Evolutionary conservation across 2,329 filamentous ascomycete species (phyloP), one percentile per base, ranked within the genome.

Genomic region (Colletotrichum scovillei): DNA sequence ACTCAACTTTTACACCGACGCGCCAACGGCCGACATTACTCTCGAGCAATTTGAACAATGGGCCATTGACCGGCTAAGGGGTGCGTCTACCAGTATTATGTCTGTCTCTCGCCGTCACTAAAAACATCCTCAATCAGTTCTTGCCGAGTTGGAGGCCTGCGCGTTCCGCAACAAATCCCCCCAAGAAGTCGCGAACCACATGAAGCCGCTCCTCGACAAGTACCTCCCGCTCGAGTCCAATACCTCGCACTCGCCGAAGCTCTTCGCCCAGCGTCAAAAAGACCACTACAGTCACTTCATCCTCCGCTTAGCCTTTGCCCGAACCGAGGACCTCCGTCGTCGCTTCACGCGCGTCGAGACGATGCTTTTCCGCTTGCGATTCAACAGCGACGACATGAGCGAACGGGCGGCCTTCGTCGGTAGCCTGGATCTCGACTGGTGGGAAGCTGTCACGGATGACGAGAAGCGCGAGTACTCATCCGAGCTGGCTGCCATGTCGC

Each of bases 241-340:
- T 79, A 92, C 90, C 68, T 94, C 94, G 1, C 86, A 79, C 74
- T 88, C 82, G 56, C 84, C 81, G 76, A 89, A 86, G 78, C 84
- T 96, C 16, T 88, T 90, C 28, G 84, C 90, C 42, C 94, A 99
- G 84, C 90, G 96, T 32, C 94, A 96, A 82, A 97, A 97, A 81
- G 97, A 99, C 78, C 97, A 99, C 84, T 99, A 98, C 84, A 97
- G 94, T 69, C 97, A 99, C 83, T 99, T 98, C 81, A 99, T 98
- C 74, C 89, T 99, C 6, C 92, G 97, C 0, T 90, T 99, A 56
- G 97, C 97, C 1, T 99, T 99, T 80, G 92, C 95, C 0, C 92
- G 93, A 2, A 98, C 96, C 0, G 95, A 98, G 80, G 97, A 99
- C 79, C 87, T 98, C 49, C 92, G 97, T 55, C 90, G 93, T 75